Percentiles rank a stretch among this genome's conserved stretches.
Evolutionary conservation across 352 stramenopile genomes (phyloP).

Genomic region (Phytopythium delawarense): DNA sequence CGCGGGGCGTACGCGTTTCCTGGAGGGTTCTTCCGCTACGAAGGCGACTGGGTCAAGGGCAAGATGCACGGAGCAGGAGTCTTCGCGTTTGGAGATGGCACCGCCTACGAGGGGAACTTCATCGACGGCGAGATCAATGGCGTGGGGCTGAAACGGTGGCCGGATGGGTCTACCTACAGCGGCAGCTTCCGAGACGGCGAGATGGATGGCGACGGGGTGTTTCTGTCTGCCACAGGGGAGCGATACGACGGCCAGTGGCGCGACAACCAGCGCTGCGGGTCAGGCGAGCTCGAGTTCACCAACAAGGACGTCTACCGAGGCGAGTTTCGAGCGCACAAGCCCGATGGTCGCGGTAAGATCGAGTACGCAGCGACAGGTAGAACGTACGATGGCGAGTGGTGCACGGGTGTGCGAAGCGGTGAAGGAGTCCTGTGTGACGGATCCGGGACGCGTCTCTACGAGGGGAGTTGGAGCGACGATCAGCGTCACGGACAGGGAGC

Average conservation of each 20-base stretch:
- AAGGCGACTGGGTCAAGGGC: conserved; percentile 56
- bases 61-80: conserved; percentile 52
- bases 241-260: conserved; percentile 55
- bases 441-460: conserved; percentile 21
- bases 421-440: conserved; percentile 18
- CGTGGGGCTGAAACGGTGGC: conserved; percentile 43
- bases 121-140: conserved; percentile 59
- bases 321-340: conserved; percentile 35
- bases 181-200: conserved; percentile 50
- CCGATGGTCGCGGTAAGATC: conserved; percentile 33
- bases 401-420: conserved; percentile 17
- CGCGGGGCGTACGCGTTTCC: conserved; percentile 45
- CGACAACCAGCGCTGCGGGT: conserved; percentile 38
- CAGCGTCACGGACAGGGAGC: conserved; percentile 25
- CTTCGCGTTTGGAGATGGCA: conserved; percentile 31
- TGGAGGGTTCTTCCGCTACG: conserved; percentile 45
- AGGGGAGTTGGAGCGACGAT: conserved; percentile 38
- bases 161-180: conserved; percentile 53
- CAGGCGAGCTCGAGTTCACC: conserved; percentile 27
- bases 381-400: conserved; percentile 43
- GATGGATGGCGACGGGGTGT: conserved; percentile 48
- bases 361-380: conserved; percentile 15
- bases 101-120: conserved; percentile 51
- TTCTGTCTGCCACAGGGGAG: conserved; percentile 32
- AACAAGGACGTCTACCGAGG: conserved; percentile 40